Evolutionary conservation across 2,329 filamentous ascomycete genomes (phyloP).

Genomic region (Pseudogymnoascus sp.): DNA sequence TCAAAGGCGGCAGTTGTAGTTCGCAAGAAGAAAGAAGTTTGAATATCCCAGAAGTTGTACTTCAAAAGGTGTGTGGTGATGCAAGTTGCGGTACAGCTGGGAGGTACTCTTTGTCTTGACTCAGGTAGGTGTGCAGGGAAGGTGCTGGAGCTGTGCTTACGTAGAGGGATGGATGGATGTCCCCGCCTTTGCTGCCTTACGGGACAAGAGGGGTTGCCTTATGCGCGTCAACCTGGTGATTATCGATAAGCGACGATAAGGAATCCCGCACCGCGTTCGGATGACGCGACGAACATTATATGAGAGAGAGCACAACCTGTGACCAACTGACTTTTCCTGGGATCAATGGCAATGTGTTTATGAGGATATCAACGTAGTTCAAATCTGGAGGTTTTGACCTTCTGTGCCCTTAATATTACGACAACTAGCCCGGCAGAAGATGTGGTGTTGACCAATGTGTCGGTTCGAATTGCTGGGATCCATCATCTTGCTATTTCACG

Average conservation of each 20-base stretch:
- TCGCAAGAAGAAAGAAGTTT: not conserved
- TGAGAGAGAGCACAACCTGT: conserved; percentile 2
- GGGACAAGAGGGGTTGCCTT: not conserved
- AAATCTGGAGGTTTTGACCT: not conserved
- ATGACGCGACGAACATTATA: conserved; percentile 8
- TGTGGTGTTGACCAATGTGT: conserved; percentile 22
- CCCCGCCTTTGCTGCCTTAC: conserved; percentile 6
- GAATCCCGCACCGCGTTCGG: not conserved
- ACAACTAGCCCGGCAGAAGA: not conserved
- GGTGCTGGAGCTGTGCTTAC: conserved; percentile 7
- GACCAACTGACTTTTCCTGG: not conserved
- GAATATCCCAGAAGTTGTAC: not conserved
- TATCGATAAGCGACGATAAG: conserved; percentile 8
- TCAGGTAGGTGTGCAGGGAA: not conserved
- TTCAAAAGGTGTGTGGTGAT: not conserved
- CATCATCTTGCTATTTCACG: conserved; percentile 23
- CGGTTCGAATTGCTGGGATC: conserved; percentile 28
- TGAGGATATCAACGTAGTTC: not conserved
- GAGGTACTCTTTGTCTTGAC: conserved; percentile 4
- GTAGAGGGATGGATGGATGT: not conserved
- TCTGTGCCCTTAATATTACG: not conserved
- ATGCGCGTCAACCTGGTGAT: conserved; percentile 4
- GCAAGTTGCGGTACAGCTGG: not conserved
- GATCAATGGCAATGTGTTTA: not conserved
- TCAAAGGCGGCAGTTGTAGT: not conserved